Base-by-base conservation (phyloP, 176 grass and related monocot species). In the Cenchrus fungigraminus region DNA sequence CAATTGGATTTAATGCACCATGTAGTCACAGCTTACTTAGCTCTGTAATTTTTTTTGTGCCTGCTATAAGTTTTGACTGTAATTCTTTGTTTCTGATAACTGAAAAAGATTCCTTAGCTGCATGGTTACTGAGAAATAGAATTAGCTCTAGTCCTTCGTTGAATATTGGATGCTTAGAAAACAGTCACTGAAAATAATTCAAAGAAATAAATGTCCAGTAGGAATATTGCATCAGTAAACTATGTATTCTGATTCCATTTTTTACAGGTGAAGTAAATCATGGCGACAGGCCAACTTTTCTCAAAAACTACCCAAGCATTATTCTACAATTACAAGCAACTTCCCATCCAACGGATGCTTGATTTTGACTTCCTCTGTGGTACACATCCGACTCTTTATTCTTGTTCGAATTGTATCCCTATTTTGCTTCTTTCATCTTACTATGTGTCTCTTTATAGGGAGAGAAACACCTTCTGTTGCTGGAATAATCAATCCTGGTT, bases 281-380 rank as follows among this genome's bases (percentile, higher is more conserved):
- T 98, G 97, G 93, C 97, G 14, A 94, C 93, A 1, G 97, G 93
- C 14, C 91, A 98, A 82, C 76, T 95, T 87, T 98, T 98, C 82
- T 98, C 97, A 1, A 94, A 92, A 82, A 94, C 89, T 17, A 95
- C 91, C 32, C 96, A 98, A 72, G 96, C 96, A 60, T 85, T 98
- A 82, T 98, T 98, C 84, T 98, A 98, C 76, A 98, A 98, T 74
- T 98, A 98, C 85, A 98, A 98, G 93, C 97, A 98, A 81, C 97
- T 98, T 51, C 97, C 97, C 12, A 98, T 95, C 70, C 97, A 98
- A 79, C 86, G 97, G 64, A 98, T 98, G 97, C 97, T 98, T 63
- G 97, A 99, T 80, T 99, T 99, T 89, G 93, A 99, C 75, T 99
- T 99, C 85, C 91, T 99, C 16, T 99, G 91, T 64, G 97, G 97